Percentiles rank a stretch among this genome's conserved stretches.
Conservation (phyloP, 805 yeast species). For the Yarrowia phangngaensis region DNA sequence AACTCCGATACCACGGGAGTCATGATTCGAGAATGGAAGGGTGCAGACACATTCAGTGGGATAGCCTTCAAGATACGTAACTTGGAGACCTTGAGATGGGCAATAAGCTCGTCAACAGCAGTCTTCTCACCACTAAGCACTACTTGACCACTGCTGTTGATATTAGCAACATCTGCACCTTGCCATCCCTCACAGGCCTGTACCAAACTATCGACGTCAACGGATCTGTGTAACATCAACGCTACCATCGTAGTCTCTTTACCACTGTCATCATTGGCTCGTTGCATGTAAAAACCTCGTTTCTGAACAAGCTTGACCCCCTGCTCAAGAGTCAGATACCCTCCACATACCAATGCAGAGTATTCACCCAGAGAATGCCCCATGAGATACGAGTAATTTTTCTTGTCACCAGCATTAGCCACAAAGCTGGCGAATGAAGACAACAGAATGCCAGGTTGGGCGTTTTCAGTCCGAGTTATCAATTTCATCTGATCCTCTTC, state of each 20-base stretch:
- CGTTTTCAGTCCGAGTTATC: slow-evolving; percentile 11
- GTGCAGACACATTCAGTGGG: slow-evolving; percentile 19
- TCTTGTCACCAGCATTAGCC: not conserved
- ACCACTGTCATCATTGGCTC: slow-evolving; percentile 1
- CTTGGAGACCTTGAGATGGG: slow-evolving; percentile 1
- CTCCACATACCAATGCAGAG: slow-evolving; percentile 20
- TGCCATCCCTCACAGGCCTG: slow-evolving; percentile 2
- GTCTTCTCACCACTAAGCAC: slow-evolving; percentile 3
- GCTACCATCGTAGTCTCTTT: slow-evolving; percentile 15
- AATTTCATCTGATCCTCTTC: slow-evolving; percentile 3
- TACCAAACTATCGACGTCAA: not conserved
- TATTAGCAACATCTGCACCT: slow-evolving; percentile 12
- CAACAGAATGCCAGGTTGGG: slow-evolving; percentile 13
- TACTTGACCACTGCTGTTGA: slow-evolving; percentile 9
- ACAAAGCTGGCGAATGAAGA: not conserved
- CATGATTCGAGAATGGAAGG: slow-evolving; percentile 14
- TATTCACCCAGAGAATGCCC: slow-evolving; percentile 25
- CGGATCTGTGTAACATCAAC: not conserved
- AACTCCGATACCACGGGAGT: slow-evolving; percentile 7
- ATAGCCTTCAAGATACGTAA: slow-evolving; percentile 4
- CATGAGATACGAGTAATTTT: not conserved
- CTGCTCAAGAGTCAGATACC: slow-evolving; percentile 6
- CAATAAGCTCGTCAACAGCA: not conserved
- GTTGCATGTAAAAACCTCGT: slow-evolving; percentile 14
- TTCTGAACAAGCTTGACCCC: slow-evolving; percentile 1